Conservation (phyloP, 139 green algal genomes). For the Chloropicon primus region DNA sequence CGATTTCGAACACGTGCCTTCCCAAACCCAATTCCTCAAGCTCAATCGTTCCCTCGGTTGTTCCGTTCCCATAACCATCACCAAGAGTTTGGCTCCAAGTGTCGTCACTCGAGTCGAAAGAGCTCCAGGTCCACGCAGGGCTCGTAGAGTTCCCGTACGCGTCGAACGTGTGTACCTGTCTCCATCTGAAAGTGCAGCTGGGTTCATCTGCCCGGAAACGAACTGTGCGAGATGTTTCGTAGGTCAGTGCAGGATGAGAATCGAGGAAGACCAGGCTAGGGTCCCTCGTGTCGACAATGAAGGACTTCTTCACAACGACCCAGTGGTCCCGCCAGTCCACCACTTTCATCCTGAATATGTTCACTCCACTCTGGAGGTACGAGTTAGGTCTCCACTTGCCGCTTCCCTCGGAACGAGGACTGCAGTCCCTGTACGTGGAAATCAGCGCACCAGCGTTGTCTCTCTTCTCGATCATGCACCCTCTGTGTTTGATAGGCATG, state of each 20-base stretch:
- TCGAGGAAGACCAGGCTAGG: background rate
- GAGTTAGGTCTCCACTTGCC: background rate
- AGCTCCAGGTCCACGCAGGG: background rate
- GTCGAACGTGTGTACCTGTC: background rate
- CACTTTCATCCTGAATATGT: background rate
- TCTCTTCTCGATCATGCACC: background rate
- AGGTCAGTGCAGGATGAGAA: background rate
- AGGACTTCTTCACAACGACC: background rate
- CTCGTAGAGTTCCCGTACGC: background rate
- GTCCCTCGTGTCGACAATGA: background rate
- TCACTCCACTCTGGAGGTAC: background rate
- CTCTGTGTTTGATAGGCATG: background rate
- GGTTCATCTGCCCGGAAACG: background rate
- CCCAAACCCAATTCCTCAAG: background rate
- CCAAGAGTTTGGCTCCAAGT: background rate
- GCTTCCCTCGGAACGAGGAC: background rate
- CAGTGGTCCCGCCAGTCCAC: background rate
- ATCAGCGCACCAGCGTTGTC: background rate
- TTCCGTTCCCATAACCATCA: background rate
- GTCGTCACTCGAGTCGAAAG: background rate
- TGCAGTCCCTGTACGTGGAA: background rate
- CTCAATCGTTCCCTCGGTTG: background rate
- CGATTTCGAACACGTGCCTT: background rate
- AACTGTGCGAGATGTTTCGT: background rate
- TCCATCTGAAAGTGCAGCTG: background rate